phyloP scores from a whole-genome alignment of 2,329 filamentous ascomycete species.

The Exophiala oligosperma region DNA sequence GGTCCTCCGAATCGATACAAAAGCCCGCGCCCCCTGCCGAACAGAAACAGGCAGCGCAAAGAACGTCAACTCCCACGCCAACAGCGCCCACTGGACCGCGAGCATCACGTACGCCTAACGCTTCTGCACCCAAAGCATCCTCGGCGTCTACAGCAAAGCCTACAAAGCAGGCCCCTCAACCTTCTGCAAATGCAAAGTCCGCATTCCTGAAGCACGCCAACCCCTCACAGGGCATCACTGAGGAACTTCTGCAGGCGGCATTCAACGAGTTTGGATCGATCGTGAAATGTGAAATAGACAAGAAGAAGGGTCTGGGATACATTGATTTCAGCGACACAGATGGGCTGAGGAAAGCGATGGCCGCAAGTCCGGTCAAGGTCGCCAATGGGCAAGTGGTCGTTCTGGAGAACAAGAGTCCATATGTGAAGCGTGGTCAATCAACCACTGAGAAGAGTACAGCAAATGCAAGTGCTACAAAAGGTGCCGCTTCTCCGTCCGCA shows the following conservation, averaged over 20 bases:
- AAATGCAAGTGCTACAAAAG: slow-evolving; percentile 3
- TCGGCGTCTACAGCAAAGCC: slow-evolving; percentile 12
- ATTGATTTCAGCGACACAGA: slow-evolving; percentile 79
- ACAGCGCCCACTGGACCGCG: slow-evolving; percentile 27
- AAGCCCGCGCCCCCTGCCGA: slow-evolving; percentile 34
- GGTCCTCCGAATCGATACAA: slow-evolving; percentile 28
- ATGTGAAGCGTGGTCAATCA: slow-evolving; percentile 17
- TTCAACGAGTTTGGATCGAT: slow-evolving; percentile 74
- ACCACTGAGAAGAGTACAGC: slow-evolving; percentile 1
- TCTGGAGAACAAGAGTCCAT: slow-evolving; percentile 65
- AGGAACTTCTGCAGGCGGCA: slow-evolving; percentile 71
- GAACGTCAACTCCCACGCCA: slow-evolving; percentile 14
- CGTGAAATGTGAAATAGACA: slow-evolving; percentile 84
- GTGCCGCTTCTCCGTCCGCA: slow-evolving; percentile 3
- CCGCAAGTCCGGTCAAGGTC: slow-evolving; percentile 76
- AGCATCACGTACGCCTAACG: slow-evolving; percentile 18
- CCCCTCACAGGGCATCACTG: slow-evolving; percentile 87
- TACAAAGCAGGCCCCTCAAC: slow-evolving; percentile 33
- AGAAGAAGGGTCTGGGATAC: slow-evolving; percentile 91
- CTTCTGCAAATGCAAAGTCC: slow-evolving; percentile 57
- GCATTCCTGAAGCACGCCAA: slow-evolving; percentile 83
- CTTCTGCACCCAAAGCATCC: slow-evolving; percentile 15
- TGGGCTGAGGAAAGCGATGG: slow-evolving; percentile 73
- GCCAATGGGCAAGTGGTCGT: slow-evolving; percentile 86
- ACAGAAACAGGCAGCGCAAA: slow-evolving; percentile 33